Conservation (phyloP, 1,139 yeast genomes). For the Kurtzmaniella quercitrusa region DNA sequence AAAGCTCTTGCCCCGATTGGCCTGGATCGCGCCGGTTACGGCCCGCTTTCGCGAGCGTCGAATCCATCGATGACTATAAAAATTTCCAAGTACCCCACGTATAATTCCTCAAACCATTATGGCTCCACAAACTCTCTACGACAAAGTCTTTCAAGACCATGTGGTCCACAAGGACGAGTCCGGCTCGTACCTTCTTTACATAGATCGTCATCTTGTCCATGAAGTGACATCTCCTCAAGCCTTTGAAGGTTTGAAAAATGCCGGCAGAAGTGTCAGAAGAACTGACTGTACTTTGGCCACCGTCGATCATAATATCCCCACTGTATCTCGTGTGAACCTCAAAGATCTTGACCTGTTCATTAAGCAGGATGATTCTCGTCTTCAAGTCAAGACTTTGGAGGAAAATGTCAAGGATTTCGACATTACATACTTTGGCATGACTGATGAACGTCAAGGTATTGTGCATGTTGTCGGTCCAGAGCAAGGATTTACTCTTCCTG, state of each 20-base stretch:
- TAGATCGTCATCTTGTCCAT: constrained; percentile 95
- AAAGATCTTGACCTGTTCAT: constrained; percentile 78
- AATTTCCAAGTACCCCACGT: neutral
- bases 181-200: constrained; percentile 80
- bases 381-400: constrained; percentile 90
- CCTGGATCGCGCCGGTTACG: neutral
- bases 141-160: constrained; percentile 94
- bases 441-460: constrained; percentile 92
- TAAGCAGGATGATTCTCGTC: constrained; percentile 83
- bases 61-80: neutral
- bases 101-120: constrained; percentile 5
- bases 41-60: neutral
- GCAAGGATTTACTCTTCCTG: constrained; percentile 97
- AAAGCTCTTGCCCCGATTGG: neutral
- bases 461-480: constrained; percentile 99
- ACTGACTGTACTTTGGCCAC: constrained; percentile 94
- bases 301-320: constrained; percentile 97
- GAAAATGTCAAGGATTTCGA: constrained; percentile 87
- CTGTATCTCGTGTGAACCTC: constrained; percentile 74
- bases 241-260: constrained; percentile 86
- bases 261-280: constrained; percentile 86
- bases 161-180: constrained; percentile 85
- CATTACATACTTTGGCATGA: constrained; percentile 90
- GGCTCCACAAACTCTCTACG: constrained; percentile 74
- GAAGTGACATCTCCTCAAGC: constrained; percentile 99